phyloP scores from a whole-genome alignment of 177 flowering plant genomes.

The Vitis hybrid region DNA sequence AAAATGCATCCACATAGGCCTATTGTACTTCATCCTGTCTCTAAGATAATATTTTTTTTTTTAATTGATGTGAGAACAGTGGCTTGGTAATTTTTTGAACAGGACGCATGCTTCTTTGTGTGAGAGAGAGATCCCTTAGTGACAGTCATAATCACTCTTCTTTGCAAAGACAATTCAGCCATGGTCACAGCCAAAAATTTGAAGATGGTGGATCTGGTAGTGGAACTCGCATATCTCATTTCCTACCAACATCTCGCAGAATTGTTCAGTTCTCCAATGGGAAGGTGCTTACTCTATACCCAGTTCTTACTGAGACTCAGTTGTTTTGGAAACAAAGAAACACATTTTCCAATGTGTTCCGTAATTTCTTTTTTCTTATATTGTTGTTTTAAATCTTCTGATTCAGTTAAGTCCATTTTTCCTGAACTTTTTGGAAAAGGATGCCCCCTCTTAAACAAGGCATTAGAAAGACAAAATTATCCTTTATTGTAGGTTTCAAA shows the following conservation, averaged over 20 bases:
- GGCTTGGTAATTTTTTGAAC: conserved; percentile 3
- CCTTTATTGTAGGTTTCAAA: not conserved
- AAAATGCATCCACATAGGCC: too few relatives aligned
- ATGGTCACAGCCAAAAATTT: conserved; percentile 76
- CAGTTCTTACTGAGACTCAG: not conserved
- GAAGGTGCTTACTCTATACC: conserved; percentile 46
- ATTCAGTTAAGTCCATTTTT: not conserved
- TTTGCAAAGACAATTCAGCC: conserved; percentile 94
- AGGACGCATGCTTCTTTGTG: conserved; percentile 99
- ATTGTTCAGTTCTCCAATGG: conserved; percentile 98
- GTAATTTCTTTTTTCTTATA: not conserved
- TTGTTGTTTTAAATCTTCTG: not conserved
- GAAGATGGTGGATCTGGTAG: conserved; percentile 80
- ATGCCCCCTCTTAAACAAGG: not conserved
- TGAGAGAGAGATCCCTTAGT: conserved; percentile 75
- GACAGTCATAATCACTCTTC: conserved; percentile 77
- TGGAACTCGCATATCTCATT: conserved; percentile 88
- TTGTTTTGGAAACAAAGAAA: not conserved
- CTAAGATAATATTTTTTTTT: too few relatives aligned
- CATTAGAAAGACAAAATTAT: not conserved
- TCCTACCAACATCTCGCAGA: conserved; percentile 92
- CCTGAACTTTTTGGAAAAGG: not conserved
- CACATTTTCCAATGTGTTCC: not conserved
- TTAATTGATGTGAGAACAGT: too few relatives aligned
- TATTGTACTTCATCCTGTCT: too few relatives aligned